These are phyloP conservation scores for Cyberlindnera xylosilytica DNA, from an alignment of 805 yeast genomes.

Conservation along the genomic window DNA sequence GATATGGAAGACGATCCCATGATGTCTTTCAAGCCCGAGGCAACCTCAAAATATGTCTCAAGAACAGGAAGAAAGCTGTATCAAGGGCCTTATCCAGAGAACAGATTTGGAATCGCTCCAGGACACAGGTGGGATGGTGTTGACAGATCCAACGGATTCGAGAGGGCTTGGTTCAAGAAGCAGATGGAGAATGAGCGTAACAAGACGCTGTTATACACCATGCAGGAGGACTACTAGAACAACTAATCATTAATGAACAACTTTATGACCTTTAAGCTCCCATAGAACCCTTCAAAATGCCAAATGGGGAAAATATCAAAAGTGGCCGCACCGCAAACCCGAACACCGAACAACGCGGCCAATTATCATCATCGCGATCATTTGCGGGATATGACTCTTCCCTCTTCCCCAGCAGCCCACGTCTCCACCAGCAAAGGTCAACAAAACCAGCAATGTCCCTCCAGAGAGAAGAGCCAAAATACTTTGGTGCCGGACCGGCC, in stretches of 20 bases:
- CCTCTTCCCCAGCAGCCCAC: slow-evolving; percentile 4
- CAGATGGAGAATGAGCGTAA: slow-evolving; percentile 35
- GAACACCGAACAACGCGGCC: too few relatives aligned
- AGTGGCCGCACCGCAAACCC: too few relatives aligned
- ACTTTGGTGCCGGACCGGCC: slow-evolving; percentile 99
- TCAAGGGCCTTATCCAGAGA: slow-evolving; percentile 52
- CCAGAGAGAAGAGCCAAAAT: slow-evolving; percentile 68
- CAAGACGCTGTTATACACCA: slow-evolving; percentile 32
- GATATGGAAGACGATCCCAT: slow-evolving; percentile 65
- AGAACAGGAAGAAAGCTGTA: slow-evolving; percentile 54
- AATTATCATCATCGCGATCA: too few relatives aligned
- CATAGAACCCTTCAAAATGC: too few relatives aligned
- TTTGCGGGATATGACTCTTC: too few relatives aligned
- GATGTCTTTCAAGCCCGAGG: slow-evolving; percentile 37
- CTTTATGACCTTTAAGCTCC: too few relatives aligned
- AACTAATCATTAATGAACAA: too few relatives aligned
- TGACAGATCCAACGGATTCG: slow-evolving; percentile 87
- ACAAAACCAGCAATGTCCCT: slow-evolving; percentile 23
- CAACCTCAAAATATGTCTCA: slow-evolving; percentile 26
- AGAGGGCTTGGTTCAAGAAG: slow-evolving; percentile 52
- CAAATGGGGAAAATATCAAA: too few relatives aligned
- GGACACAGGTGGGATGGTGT: slow-evolving; percentile 93
- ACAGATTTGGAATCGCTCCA: slow-evolving; percentile 73
- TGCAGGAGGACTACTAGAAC: slow-evolving; percentile 36
- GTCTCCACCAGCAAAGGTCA: background rate